Conservation (phyloP, 495 filamentous ascomycete species). For the Podospora sp. region DNA sequence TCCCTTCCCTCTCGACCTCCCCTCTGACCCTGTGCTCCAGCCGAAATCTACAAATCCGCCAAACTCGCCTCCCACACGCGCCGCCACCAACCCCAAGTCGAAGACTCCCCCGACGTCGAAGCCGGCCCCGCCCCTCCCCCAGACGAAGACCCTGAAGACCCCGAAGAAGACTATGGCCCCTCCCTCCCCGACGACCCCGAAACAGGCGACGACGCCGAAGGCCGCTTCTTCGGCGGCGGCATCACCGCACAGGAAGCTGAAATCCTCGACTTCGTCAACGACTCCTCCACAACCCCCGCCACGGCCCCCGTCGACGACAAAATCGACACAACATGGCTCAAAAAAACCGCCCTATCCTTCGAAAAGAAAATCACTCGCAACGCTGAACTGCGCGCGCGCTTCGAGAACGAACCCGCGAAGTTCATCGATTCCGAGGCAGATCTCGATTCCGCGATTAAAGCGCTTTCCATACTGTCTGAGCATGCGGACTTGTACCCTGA, state of each 20-base stretch:
- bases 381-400: constrained; percentile 86
- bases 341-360: constrained; percentile 79
- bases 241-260: constrained; percentile 78
- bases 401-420: constrained; percentile 81
- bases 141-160: constrained; percentile 54
- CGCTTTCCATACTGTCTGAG: constrained; percentile 84
- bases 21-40: constrained; percentile 41
- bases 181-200: constrained; percentile 68
- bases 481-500: constrained; percentile 83
- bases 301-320: constrained; percentile 62
- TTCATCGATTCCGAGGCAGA: constrained; percentile 79
- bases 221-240: constrained; percentile 93
- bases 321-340: constrained; percentile 82
- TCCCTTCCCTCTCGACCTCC: constrained; percentile 1
- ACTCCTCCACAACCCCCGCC: constrained; percentile 52
- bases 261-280: constrained; percentile 84
- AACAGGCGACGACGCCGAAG: constrained; percentile 81
- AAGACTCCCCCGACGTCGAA: constrained; percentile 52
- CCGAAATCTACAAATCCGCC: constrained; percentile 83
- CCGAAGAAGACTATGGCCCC: constrained; percentile 68
- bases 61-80: constrained; percentile 63
- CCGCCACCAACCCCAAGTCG: constrained; percentile 31
- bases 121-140: constrained; percentile 49
- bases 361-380: constrained; percentile 92
- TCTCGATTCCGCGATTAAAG: constrained; percentile 85